phyloP scores from a whole-genome alignment of 2,329 filamentous ascomycete species.

The Colletotrichum truncatum region DNA sequence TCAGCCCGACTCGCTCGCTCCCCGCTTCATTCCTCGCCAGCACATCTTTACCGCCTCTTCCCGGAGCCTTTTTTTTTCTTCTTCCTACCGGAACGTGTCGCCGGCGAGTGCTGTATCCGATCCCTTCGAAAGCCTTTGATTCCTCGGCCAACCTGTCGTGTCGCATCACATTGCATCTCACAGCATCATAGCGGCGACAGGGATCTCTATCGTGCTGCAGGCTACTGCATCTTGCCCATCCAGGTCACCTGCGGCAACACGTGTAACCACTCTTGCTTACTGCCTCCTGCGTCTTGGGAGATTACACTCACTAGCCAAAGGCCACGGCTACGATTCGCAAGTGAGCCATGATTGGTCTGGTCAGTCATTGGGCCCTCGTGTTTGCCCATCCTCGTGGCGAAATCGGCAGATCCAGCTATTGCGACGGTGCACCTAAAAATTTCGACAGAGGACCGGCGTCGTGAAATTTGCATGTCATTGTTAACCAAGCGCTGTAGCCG shows the following conservation, averaged over 20 bases:
- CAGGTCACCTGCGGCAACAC: conserved; percentile 29
- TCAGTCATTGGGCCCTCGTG: background rate
- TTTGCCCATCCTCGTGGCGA: background rate
- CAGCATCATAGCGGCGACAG: conserved; percentile 12
- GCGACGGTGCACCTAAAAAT: conserved; percentile 31
- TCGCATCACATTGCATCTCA: background rate
- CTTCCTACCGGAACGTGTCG: background rate
- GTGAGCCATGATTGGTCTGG: background rate
- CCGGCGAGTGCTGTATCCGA: background rate
- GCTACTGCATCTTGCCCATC: conserved; percentile 18
- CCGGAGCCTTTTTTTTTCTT: background rate
- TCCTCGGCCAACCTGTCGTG: background rate
- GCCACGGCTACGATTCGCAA: background rate
- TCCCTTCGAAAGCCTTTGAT: background rate
- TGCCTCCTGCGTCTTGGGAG: conserved; percentile 6
- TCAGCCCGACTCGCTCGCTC: conserved; percentile 4
- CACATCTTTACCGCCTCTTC: conserved; percentile 28
- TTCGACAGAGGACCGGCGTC: conserved; percentile 26
- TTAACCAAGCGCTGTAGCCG: background rate
- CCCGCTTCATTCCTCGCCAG: conserved; percentile 8
- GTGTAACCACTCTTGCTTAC: conserved; percentile 26
- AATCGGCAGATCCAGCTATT: conserved; percentile 13
- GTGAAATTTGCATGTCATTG: too few relatives aligned
- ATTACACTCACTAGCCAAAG: conserved; percentile 2
- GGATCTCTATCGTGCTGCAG: conserved; percentile 21